Evolutionary conservation across 345 rosid genomes (phyloP), one percentile per base, ranked within the genome.

Genomic region (Kandelia obovata): DNA sequence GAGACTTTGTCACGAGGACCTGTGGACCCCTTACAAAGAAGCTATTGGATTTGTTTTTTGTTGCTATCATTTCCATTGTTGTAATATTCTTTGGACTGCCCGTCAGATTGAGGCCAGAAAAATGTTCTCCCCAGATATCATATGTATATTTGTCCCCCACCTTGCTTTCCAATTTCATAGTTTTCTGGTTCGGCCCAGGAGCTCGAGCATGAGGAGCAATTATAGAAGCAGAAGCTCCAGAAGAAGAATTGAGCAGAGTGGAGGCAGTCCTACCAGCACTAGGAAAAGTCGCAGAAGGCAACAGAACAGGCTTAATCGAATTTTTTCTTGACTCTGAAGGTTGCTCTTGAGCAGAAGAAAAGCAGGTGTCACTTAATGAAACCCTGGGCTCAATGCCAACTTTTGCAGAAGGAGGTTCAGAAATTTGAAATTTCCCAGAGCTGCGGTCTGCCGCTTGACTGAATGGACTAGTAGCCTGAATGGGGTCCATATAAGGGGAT

Each of bases 91-190:
- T 79, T 58, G 81, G 75, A 73, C 73, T 64, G 73, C 77, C 85
- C 73, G 58, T 66, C 56, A 80, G 68, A 78, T 67, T 67, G 61
- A 91, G 86, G 39, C 83, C 80, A 58, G 88, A 79, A 71, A 89
- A 75, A 81, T 88, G 98, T 63, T 91, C 87, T 32, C 96, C 96
- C 98, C 93, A 94, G 5, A 94, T 94, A 74, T 91, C 92, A 20
- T 91, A 91, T 20, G 67, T 75, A 77, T 83, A 81, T 63, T 81
- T 80, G 60, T 82, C 81, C 55, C 73, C 76, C 7, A 55, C 49
- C 63, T 73, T 78, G 43, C 77, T 83, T 60, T 81, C 81, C 59
- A 81, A 66, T 64, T 79, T 70, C 57, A 62, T 26, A 16, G 53
- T 31, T 62, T 73, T 82, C 71, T 73, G 73, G 53, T 68, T 25